Conservation (phyloP, 1,284 basidiomycete genomes). For the Entoloma clypeatum region DNA sequence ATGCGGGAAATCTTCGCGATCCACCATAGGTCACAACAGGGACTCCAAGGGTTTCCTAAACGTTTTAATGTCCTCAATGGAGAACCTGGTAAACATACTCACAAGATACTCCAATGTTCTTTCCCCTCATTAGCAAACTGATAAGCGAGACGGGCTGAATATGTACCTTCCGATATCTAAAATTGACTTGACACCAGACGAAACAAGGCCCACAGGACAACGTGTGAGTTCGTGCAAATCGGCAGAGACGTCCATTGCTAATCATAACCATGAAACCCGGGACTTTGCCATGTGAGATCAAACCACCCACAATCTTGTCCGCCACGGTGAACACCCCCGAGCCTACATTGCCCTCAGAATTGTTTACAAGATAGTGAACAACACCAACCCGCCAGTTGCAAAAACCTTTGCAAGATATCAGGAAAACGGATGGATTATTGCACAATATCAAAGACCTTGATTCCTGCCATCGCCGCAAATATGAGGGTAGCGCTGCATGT, state of each 20-base stretch:
- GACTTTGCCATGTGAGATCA: background rate
- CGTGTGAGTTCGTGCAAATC: conserved; percentile 83
- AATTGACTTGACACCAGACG: conserved; percentile 94
- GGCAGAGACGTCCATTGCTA: conserved; percentile 94
- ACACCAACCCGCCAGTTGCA: conserved; percentile 71
- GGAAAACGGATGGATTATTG: conserved; percentile 1
- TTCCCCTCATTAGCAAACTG: background rate
- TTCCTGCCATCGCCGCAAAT: conserved; percentile 78
- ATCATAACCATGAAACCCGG: conserved; percentile 1
- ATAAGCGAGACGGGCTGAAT: background rate
- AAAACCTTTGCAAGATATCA: conserved; percentile 52
- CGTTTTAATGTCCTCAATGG: conserved; percentile 4
- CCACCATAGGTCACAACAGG: conserved; percentile 82
- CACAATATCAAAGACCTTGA: conserved; percentile 51
- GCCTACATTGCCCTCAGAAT: conserved; percentile 34
- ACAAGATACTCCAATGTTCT: conserved; percentile 94
- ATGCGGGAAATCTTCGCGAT: conserved; percentile 87
- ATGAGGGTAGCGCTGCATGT: conserved; percentile 90
- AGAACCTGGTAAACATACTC: conserved; percentile 17
- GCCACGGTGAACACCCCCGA: conserved; percentile 93
- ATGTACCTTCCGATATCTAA: conserved; percentile 82
- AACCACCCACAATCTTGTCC: conserved; percentile 72
- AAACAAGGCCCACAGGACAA: conserved; percentile 87
- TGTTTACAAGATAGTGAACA: background rate
- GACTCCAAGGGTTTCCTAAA: conserved; percentile 93